phyloP scores from a whole-genome alignment of 345 rosid species.

The Syzygium grande region DNA sequence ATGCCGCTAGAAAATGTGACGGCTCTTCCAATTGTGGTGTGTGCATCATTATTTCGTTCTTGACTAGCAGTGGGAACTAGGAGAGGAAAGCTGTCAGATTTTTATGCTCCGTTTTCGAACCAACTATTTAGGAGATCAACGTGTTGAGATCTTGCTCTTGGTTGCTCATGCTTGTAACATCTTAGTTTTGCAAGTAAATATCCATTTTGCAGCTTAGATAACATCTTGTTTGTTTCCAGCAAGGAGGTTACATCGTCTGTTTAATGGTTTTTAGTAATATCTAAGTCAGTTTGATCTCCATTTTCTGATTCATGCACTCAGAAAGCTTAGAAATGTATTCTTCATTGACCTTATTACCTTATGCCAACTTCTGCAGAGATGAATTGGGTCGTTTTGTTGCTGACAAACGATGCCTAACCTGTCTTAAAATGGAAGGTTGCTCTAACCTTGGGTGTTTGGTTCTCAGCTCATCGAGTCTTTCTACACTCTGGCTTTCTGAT shows the following conservation, averaged over 20 bases:
- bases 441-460: slow-evolving; percentile 73
- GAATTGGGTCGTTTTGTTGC: slow-evolving; percentile 96
- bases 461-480: slow-evolving; percentile 75
- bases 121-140: neutral
- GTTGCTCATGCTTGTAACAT: neutral
- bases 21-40: neutral
- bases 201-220: neutral
- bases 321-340: neutral
- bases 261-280: neutral
- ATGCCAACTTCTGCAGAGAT: slow-evolving; percentile 41
- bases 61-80: neutral
- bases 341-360: neutral
- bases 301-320: neutral
- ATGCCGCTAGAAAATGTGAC: neutral
- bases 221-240: neutral
- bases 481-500: slow-evolving; percentile 83
- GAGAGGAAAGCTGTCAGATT: neutral
- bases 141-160: neutral
- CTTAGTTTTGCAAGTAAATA: neutral
- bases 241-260: neutral
- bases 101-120: neutral
- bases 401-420: slow-evolving; percentile 66
- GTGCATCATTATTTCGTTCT: neutral
- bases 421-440: slow-evolving; percentile 95
- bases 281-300: neutral